Percentiles rank a stretch among this genome's conserved stretches.
Conservation (phyloP, 805 yeast genomes). For the Saturnispora quitensis region DNA sequence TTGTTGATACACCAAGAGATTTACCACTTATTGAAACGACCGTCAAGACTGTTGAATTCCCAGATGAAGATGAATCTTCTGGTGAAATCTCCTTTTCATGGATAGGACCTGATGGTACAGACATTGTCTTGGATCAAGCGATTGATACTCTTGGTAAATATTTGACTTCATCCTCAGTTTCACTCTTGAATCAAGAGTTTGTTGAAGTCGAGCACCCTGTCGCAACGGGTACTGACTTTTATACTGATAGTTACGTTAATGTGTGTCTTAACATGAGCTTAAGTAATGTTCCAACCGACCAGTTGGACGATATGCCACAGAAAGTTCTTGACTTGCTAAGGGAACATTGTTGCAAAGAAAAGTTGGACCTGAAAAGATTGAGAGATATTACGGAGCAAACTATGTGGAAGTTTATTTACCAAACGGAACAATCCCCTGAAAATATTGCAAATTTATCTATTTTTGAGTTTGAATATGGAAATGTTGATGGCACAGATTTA, state of each 20-base stretch:
- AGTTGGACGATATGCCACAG: constrained; percentile 43
- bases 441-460: constrained; percentile 59
- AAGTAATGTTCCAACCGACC: constrained; percentile 69
- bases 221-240: constrained; percentile 60
- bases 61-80: constrained; percentile 79
- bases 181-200: constrained; percentile 59
- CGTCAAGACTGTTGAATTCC: constrained; percentile 57
- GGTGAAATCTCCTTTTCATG: constrained; percentile 70
- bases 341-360: constrained; percentile 39
- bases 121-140: constrained; percentile 52
- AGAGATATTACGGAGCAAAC: constrained; percentile 59
- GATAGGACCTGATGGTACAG: constrained; percentile 65
- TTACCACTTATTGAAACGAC: constrained; percentile 31
- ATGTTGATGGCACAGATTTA: constrained; percentile 49
- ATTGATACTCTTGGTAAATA: constrained; percentile 63
- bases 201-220: constrained; percentile 78
- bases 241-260: constrained; percentile 65
- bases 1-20: constrained; percentile 58
- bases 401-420: constrained; percentile 49
- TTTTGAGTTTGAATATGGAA: constrained; percentile 74
- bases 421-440: constrained; percentile 55
- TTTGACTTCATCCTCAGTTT: constrained; percentile 67
- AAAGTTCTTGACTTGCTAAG: constrained; percentile 42
- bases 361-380: constrained; percentile 57
- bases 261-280: constrained; percentile 50